Conservation (phyloP, 257 asterid genomes). For the Salvia hispanica region DNA sequence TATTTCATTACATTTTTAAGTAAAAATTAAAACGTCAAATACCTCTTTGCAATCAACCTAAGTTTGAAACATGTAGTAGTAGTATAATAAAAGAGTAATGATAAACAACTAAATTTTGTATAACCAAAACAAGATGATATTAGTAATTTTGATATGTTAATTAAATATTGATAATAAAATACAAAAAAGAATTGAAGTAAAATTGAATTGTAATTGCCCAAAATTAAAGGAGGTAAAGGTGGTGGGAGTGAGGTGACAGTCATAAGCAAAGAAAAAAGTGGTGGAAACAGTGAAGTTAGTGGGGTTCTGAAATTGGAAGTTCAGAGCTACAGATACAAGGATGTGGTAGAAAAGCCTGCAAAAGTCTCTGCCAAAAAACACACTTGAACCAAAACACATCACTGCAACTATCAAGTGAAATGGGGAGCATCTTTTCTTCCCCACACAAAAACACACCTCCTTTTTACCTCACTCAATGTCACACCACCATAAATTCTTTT, state of each 20-base stretch:
- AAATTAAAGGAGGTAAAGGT: background rate
- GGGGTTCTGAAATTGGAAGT: slow-evolving; percentile 12
- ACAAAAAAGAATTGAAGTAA: too few species aligned
- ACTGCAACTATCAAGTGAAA: slow-evolving; percentile 15
- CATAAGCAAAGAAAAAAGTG: slow-evolving; percentile 14
- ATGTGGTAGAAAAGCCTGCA: slow-evolving; percentile 36
- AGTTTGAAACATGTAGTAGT: too few species aligned
- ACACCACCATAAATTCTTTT: background rate
- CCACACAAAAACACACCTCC: background rate
- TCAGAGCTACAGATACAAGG: slow-evolving; percentile 18
- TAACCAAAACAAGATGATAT: too few species aligned
- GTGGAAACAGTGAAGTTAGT: slow-evolving; percentile 21
- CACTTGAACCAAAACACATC: slow-evolving; percentile 17
- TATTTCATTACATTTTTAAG: too few species aligned
- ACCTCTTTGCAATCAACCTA: too few species aligned
- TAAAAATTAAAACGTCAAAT: too few species aligned
- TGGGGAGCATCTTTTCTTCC: slow-evolving; percentile 27
- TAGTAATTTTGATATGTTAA: too few species aligned
- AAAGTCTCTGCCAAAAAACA: slow-evolving; percentile 28
- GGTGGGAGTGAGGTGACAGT: slow-evolving; percentile 5
- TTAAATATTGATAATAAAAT: too few species aligned
- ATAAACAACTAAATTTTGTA: too few species aligned
- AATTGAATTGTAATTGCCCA: too few species aligned
- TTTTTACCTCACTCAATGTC: slow-evolving; percentile 20
- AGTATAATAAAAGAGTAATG: too few species aligned